phyloP scores from a whole-genome alignment of 2,329 filamentous ascomycete species.

The Coniochaeta hoffmannii region DNA sequence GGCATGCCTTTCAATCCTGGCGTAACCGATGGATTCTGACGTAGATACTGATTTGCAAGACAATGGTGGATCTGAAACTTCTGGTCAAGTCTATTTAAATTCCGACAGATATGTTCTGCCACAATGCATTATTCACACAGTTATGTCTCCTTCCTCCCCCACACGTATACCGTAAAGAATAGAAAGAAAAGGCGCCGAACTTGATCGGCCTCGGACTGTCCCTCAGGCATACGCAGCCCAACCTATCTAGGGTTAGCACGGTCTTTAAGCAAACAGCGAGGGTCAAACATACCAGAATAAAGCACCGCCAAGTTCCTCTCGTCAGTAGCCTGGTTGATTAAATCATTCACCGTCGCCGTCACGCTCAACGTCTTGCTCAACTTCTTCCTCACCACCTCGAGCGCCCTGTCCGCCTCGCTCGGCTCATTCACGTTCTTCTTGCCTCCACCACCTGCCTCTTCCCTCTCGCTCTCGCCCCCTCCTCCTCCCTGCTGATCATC shows the following conservation, averaged over 20 bases:
- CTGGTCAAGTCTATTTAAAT: no score
- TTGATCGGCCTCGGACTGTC: no score
- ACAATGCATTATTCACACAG: no score
- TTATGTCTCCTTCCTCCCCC: no score
- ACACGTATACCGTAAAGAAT: no score
- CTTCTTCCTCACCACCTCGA: constrained; percentile 94
- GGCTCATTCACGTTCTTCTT: constrained; percentile 45
- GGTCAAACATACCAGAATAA: constrained; percentile 60
- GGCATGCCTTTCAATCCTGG: not conserved
- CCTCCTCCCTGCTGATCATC: no score
- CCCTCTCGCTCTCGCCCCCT: constrained; percentile 24
- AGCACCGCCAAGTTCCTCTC: constrained; percentile 86
- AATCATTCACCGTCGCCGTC: constrained; percentile 88
- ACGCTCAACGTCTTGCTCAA: constrained; percentile 89
- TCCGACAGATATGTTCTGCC: no score
- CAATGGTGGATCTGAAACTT: no score
- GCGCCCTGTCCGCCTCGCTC: constrained; percentile 78
- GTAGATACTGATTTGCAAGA: no score
- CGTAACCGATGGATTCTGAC: no score
- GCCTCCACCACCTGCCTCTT: constrained; percentile 23
- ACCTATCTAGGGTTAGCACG: constrained; percentile 23
- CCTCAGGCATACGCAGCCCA: constrained; percentile 38
- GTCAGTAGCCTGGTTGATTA: constrained; percentile 94
- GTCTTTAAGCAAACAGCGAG: constrained; percentile 6
- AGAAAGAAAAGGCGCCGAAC: no score